A percentile compares a stretch with the other conserved stretches of the same genome.
Conservation (phyloP, 2,329 filamentous ascomycete species). For the Pseudogymnoascus verrucosus region DNA sequence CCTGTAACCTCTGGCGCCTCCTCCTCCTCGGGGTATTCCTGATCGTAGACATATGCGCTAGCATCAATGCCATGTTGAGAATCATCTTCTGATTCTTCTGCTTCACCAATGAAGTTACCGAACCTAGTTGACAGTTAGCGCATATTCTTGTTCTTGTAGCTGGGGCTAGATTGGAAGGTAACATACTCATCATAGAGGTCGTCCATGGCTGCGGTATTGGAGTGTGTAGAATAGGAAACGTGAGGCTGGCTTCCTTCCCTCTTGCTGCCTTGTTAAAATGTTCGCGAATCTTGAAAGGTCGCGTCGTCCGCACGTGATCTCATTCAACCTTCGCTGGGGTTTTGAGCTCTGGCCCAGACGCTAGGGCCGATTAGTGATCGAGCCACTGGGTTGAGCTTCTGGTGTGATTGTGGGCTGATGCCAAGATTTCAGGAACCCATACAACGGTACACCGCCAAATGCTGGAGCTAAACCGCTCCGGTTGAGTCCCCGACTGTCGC, state of each 20-base stretch:
- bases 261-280: conserved; percentile 7
- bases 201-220: conserved; percentile 55
- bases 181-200: conserved; percentile 91
- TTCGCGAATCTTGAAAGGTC: conserved; percentile 9
- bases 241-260: conserved; percentile 7
- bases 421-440: conserved; percentile 1
- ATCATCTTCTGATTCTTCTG: conserved; percentile 78
- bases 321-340: background rate
- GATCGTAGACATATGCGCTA: conserved; percentile 73
- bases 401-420: background rate
- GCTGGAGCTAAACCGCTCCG: background rate
- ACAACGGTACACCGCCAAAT: conserved; percentile 7
- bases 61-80: conserved; percentile 69
- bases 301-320: background rate
- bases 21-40: conserved; percentile 52
- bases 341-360: conserved; percentile 3
- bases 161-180: conserved; percentile 9
- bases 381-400: background rate
- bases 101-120: conserved; percentile 96
- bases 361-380: background rate
- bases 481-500: background rate
- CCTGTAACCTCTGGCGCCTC: conserved; percentile 56
- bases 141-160: background rate
- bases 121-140: conserved; percentile 51
- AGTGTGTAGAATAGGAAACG: background rate